phyloP scores from a whole-genome alignment of 2,329 filamentous ascomycete species.

The Cladophialophora immunda region DNA sequence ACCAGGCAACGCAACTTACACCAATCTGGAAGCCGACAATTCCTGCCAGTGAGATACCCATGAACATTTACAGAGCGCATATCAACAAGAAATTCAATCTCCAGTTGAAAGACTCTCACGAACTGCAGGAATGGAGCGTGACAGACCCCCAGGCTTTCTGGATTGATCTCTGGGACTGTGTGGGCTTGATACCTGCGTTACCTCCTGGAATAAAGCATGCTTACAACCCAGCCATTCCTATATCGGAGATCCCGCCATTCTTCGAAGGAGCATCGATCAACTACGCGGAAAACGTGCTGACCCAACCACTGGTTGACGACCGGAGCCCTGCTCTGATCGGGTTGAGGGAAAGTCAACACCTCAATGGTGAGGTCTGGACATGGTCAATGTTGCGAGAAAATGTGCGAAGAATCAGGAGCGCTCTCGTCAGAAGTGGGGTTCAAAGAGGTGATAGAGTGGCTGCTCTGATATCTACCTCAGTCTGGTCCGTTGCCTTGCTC shows the following conservation, averaged over 20 bases:
- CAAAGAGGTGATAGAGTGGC: constrained; percentile 48
- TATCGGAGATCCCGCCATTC: constrained; percentile 50
- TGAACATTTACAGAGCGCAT: constrained; percentile 19
- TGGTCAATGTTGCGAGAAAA: constrained; percentile 18
- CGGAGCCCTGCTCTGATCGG: constrained; percentile 50
- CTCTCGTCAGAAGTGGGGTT: constrained; percentile 48
- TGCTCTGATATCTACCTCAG: constrained; percentile 22
- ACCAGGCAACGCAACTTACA: background rate
- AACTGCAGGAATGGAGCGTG: constrained; percentile 52
- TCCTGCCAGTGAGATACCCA: constrained; percentile 9
- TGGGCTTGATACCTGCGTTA: constrained; percentile 45
- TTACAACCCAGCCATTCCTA: constrained; percentile 47
- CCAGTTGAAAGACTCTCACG: constrained; percentile 39
- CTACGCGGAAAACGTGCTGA: constrained; percentile 45
- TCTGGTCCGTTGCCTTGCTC: constrained; percentile 21
- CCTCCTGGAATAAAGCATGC: constrained; percentile 45
- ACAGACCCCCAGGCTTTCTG: constrained; percentile 51
- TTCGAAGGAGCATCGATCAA: constrained; percentile 50
- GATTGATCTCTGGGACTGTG: constrained; percentile 51
- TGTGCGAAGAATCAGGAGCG: constrained; percentile 49
- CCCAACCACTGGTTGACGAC: constrained; percentile 45
- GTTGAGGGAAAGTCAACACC: constrained; percentile 46
- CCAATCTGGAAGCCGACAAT: constrained; percentile 19
- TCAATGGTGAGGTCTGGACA: constrained; percentile 46
- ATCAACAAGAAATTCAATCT: constrained; percentile 17